Evolutionary conservation across 352 stramenopile species (phyloP).

Genomic region (Thraustochytrium striatum): DNA sequence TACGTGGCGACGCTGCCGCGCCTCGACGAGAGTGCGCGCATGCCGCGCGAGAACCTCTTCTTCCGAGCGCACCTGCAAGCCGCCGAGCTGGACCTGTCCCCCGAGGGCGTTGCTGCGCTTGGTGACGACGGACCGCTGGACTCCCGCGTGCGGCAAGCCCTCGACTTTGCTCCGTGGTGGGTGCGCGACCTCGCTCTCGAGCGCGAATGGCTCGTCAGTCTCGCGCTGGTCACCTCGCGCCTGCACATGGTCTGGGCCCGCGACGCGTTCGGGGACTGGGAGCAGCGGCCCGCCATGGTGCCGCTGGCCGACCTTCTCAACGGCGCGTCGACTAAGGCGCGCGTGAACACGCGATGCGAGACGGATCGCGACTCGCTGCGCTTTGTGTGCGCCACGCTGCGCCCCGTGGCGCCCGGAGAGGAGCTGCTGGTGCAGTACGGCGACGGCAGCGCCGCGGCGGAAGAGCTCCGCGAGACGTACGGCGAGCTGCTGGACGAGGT

Average conservation of each 20-base stretch:
- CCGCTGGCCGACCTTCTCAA: slow-evolving; percentile 40
- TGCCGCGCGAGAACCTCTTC: slow-evolving; percentile 24
- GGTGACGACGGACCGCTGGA: no score
- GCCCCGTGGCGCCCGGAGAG: not conserved
- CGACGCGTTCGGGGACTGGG: slow-evolving; percentile 30
- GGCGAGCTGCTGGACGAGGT: not conserved
- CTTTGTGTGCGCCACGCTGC: slow-evolving; percentile 16
- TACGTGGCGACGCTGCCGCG: slow-evolving; percentile 18
- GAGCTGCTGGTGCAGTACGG: slow-evolving; percentile 34
- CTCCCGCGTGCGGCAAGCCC: slow-evolving; percentile 3
- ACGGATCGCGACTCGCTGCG: not conserved
- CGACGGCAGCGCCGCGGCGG: not conserved
- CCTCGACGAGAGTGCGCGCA: not conserved
- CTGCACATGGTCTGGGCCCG: slow-evolving; percentile 22
- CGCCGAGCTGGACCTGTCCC: not conserved
- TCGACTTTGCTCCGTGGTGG: slow-evolving; percentile 31
- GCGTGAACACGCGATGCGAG: slow-evolving; percentile 9
- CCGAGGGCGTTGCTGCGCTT: not conserved
- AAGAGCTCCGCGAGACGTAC: slow-evolving; percentile 1
- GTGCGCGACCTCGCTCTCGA: not conserved
- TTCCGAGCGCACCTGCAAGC: not conserved
- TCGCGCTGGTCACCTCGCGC: not conserved
- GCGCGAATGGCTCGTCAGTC: not conserved
- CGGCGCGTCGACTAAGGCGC: not conserved
- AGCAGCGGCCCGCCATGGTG: not conserved